Conservation (phyloP, 2,329 filamentous ascomycete genomes). For the Botryotinia narcissicola region DNA sequence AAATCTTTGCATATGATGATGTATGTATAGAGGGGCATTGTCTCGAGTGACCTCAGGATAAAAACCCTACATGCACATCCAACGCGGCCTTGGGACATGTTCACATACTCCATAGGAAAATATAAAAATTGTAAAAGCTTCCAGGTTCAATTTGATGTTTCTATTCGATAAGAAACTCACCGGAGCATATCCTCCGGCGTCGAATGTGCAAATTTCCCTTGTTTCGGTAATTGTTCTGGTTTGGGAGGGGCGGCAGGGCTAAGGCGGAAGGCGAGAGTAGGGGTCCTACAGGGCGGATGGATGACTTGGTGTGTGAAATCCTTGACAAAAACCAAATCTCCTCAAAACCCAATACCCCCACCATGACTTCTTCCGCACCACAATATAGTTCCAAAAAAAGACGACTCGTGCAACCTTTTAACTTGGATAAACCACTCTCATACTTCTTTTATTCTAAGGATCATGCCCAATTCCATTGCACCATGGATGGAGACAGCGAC, state of each 20-base stretch:
- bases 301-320: background rate
- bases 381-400: background rate
- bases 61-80: background rate
- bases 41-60: too few relatives aligned
- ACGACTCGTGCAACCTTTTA: slow-evolving; percentile 6
- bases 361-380: slow-evolving; percentile 8
- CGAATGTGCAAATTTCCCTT: background rate
- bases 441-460: slow-evolving; percentile 11
- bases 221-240: background rate
- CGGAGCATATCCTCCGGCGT: slow-evolving; percentile 16
- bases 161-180: background rate
- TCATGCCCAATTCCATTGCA: slow-evolving; percentile 20
- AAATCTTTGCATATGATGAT: too few relatives aligned
- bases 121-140: background rate
- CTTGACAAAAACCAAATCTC: slow-evolving; percentile 8
- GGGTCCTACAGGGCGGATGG: background rate
- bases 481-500: slow-evolving; percentile 27
- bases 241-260: background rate
- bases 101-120: background rate
- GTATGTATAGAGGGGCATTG: too few relatives aligned
- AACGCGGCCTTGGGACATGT: background rate
- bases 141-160: too few relatives aligned
- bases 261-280: background rate
- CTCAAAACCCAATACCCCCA: background rate
- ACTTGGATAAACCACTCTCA: slow-evolving; percentile 7